Conservation (phyloP, 371 early-diverging fungal genomes). For the Apophysomyces sp. region DNA sequence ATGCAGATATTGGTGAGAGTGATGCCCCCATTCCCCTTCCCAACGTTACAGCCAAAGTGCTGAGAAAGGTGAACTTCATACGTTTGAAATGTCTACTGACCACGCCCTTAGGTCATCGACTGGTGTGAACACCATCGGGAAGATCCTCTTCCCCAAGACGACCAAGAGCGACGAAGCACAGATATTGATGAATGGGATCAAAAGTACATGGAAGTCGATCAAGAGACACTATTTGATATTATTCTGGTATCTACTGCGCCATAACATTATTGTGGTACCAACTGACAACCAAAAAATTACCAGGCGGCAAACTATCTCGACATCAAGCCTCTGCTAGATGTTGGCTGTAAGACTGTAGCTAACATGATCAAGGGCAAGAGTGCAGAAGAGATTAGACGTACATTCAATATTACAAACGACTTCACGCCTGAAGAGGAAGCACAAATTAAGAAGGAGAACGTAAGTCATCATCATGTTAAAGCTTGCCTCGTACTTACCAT, state of each 20-base stretch:
- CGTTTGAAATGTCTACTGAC: not conserved
- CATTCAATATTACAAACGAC: constrained; percentile 94
- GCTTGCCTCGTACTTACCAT: not conserved
- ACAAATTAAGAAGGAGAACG: constrained; percentile 85
- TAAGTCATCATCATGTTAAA: not conserved
- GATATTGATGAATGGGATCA: constrained; percentile 73
- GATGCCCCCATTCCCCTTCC: constrained; percentile 78
- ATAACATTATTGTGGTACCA: not conserved
- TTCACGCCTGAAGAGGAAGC: constrained; percentile 97
- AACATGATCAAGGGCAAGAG: constrained; percentile 97
- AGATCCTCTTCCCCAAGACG: constrained; percentile 65
- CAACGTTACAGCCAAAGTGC: constrained; percentile 69
- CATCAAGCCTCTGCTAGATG: constrained; percentile 92
- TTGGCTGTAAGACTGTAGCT: constrained; percentile 98
- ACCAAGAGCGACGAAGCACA: constrained; percentile 57
- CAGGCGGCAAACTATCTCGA: constrained; percentile 95
- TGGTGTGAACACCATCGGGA: constrained; percentile 80
- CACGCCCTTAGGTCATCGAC: constrained; percentile 62
- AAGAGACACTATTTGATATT: constrained; percentile 77
- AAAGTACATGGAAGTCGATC: constrained; percentile 78
- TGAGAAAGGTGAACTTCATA: constrained; percentile 60
- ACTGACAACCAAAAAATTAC: not conserved
- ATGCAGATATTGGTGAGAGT: constrained; percentile 73
- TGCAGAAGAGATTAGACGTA: constrained; percentile 91
- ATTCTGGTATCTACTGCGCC: constrained; percentile 46